A percentile compares a stretch with the other conserved stretches of the same genome.
Evolutionary conservation across 2,329 filamentous ascomycete genomes (phyloP).

Genomic region (Domatiomyces globalis): DNA sequence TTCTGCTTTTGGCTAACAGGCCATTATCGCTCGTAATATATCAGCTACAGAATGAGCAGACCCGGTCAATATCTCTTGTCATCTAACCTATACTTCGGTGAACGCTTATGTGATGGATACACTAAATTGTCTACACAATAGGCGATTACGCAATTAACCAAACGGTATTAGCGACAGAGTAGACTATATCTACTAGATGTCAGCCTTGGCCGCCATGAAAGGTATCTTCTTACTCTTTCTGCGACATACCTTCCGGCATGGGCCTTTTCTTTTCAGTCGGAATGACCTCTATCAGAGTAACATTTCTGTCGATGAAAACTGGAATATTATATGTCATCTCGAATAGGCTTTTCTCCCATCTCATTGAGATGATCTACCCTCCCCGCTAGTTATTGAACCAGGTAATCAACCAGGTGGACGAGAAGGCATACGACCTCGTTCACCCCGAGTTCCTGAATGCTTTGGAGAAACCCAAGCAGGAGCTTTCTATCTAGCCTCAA

Average conservation of each 20-base stretch:
- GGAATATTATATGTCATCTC: constrained; percentile 20
- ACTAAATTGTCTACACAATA: constrained; percentile 19
- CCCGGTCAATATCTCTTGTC: constrained; percentile 17
- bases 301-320: constrained; percentile 20
- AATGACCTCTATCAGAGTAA: constrained; percentile 30
- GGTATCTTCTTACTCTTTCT: constrained; percentile 20
- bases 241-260: constrained; percentile 21
- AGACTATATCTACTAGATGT: constrained; percentile 11
- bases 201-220: constrained; percentile 21
- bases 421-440: constrained; percentile 6
- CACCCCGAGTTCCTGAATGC: constrained; percentile 4
- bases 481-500: constrained; percentile 2
- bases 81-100: constrained; percentile 17
- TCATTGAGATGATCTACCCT: constrained; percentile 14
- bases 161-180: constrained; percentile 14
- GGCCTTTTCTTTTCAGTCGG: constrained; percentile 25
- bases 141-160: constrained; percentile 18
- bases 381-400: constrained; percentile 19
- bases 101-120: constrained; percentile 20
- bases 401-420: constrained; percentile 6
- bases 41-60: constrained; percentile 19
- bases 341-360: constrained; percentile 21
- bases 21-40: constrained; percentile 18
- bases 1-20: constrained; percentile 17
- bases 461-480: constrained; percentile 4